Percentiles rank a stretch among this genome's conserved stretches.
Conservation (phyloP, 495 filamentous ascomycete genomes). For the Stereocaulon alpinum region DNA sequence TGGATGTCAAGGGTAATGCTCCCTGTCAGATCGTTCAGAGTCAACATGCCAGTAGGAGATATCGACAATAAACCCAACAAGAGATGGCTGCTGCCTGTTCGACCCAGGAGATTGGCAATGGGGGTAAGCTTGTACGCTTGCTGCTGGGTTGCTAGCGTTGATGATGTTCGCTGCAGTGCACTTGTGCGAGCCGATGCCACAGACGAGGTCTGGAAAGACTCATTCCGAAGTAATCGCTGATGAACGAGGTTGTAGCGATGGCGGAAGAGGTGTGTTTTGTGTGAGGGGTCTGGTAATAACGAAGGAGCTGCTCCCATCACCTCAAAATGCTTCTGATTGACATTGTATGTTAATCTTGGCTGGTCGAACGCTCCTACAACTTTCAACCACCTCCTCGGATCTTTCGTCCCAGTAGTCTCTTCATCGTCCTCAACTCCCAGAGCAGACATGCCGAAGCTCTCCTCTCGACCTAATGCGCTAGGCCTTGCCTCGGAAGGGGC, state of each 20-base stretch:
- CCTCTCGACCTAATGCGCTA: conserved; percentile 38
- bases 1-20: conserved; percentile 75
- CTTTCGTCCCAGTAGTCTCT: conserved; percentile 39
- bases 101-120: conserved; percentile 85
- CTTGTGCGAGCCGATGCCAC: conserved; percentile 23
- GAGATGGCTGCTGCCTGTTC: conserved; percentile 74
- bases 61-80: conserved; percentile 74
- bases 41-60: conserved; percentile 71
- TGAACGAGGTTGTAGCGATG: conserved; percentile 85
- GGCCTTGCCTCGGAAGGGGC: conserved; percentile 33
- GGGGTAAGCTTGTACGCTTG: conserved; percentile 83
- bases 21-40: conserved; percentile 76
- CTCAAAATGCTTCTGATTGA: conserved; percentile 85
- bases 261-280: conserved; percentile 77
- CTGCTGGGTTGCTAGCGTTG: conserved; percentile 38
- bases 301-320: conserved; percentile 56
- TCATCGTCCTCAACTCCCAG: conserved; percentile 53
- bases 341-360: conserved; percentile 76
- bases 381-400: conserved; percentile 69
- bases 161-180: conserved; percentile 43
- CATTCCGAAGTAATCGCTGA: conserved; percentile 82
- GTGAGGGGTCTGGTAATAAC: conserved; percentile 65
- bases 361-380: conserved; percentile 74
- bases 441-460: conserved; percentile 53
- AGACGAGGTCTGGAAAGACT: conserved; percentile 68